Base-by-base conservation (phyloP, 129 eudicot species). In the Flaveria brownii region DNA sequence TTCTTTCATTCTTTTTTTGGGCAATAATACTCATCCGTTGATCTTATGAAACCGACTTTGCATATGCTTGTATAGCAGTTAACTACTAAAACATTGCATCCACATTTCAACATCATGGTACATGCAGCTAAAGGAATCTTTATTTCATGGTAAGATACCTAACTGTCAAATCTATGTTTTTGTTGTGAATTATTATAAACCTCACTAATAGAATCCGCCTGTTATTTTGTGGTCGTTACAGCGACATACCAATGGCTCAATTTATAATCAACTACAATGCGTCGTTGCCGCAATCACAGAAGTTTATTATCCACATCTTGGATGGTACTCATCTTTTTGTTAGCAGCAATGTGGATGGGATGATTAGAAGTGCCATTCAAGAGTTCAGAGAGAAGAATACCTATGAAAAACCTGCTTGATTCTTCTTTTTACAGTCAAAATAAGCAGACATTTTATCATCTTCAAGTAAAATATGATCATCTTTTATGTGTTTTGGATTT, bases 191-290 rank as follows among this genome's bases (percentile, higher is more conserved):
- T 12, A 20, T 50, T 30, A 30, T 4, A 30, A 30, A 30, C 36
- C 36, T 20, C 22, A 20, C 1, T 43, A 9, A 55, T 20, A 55
- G 23, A 57, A 25, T 51, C 20, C 2, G n/a, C 23, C 23, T 72
- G 65, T 11, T 43, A 43, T 1, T 17, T 56, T 78, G 3, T 80
- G 12, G 7, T 72, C 9, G 22, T 71, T 83, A 85, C 90, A 94
- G 97, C 60, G 99, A 94, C 78, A 78, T 95, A 77, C 99, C 99
- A 1, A 95, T 95, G 97, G 94, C 99, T 9, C 96, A 91, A 62
- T 91, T 95, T 78, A 95, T 94, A 70, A 91, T 91, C 61, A 89
- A 84, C 76, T 75, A 82, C 82, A 89, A 94, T 63, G 85, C 83
- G 1, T 63, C 87, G 11, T 82, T 88, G 78, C 99, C 99, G 50